phyloP scores from a whole-genome alignment of 2,329 filamentous ascomycete genomes.

The Cercospora beticola region DNA sequence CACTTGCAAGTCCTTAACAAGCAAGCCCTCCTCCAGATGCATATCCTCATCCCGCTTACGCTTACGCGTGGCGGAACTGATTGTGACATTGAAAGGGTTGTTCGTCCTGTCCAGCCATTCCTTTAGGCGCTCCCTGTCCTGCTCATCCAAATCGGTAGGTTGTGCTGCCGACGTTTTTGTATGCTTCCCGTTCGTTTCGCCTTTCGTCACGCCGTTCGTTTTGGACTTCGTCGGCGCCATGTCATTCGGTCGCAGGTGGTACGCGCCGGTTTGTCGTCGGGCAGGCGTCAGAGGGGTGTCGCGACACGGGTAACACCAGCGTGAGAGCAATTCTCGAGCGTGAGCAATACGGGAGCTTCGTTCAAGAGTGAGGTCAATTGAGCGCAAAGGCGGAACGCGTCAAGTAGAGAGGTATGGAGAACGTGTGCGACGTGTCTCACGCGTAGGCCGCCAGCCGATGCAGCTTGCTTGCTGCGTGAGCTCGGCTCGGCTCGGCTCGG shows the following conservation, averaged over 20 bases:
- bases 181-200: background rate
- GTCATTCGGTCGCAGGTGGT: background rate
- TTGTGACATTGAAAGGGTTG: slow-evolving; percentile 30
- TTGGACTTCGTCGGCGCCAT: slow-evolving; percentile 14
- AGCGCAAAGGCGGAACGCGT: background rate
- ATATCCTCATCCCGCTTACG: slow-evolving; percentile 27
- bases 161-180: slow-evolving; percentile 17
- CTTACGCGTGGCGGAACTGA: slow-evolving; percentile 23
- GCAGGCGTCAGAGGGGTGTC: background rate
- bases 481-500: background rate
- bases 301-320: background rate
- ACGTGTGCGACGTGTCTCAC: background rate
- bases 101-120: slow-evolving; percentile 25
- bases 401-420: background rate
- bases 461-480: background rate
- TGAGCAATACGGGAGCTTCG: background rate
- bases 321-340: background rate
- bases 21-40: slow-evolving; percentile 8
- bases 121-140: slow-evolving; percentile 23
- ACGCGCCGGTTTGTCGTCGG: background rate
- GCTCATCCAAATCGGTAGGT: slow-evolving; percentile 23
- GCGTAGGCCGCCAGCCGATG: background rate
- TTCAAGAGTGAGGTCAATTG: background rate
- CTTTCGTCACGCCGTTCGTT: slow-evolving; percentile 10
- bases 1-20: slow-evolving; percentile 21